Conservation (phyloP, 768 basidiomycete species). For the Leucocoprinus leucothites region DNA sequence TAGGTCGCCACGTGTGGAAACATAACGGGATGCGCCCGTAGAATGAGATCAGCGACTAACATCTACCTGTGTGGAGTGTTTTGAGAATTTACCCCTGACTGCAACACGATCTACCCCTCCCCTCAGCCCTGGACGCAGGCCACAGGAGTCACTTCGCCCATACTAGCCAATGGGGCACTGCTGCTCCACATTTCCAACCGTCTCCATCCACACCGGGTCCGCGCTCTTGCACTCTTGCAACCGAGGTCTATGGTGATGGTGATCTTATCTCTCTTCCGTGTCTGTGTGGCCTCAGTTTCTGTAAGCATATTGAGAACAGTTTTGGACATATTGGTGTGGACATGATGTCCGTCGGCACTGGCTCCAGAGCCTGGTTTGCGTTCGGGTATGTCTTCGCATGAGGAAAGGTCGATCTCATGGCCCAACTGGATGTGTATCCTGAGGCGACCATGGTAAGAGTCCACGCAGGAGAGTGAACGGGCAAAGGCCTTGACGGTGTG, state of each 20-base stretch:
- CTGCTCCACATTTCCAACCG: conserved; percentile 19
- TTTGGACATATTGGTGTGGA: conserved; percentile 37
- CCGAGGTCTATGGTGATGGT: conserved; percentile 28
- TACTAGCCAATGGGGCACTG: conserved; percentile 30
- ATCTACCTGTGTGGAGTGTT: conserved; percentile 27
- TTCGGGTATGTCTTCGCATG: conserved; percentile 33
- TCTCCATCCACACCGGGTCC: conserved; percentile 28
- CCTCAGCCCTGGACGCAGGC: conserved; percentile 28
- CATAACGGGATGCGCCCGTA: no score
- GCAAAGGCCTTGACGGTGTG: conserved; percentile 35
- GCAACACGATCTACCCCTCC: conserved; percentile 23
- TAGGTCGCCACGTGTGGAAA: no score
- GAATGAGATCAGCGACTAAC: conserved; percentile 12
- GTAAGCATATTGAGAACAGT: conserved; percentile 36
- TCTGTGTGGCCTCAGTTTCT: conserved; percentile 28
- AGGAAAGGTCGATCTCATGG: conserved; percentile 34
- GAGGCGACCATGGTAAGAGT: conserved; percentile 14
- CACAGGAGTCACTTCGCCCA: conserved; percentile 31
- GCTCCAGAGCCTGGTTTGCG: conserved; percentile 18
- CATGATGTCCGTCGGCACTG: conserved; percentile 26
- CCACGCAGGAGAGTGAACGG: conserved; percentile 34
- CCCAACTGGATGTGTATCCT: background rate
- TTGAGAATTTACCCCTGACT: conserved; percentile 33
- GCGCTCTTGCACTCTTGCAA: conserved; percentile 36
- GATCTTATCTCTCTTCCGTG: conserved; percentile 26